These are phyloP conservation scores for Kodamaea alishanica DNA, from an alignment of 1,139 yeast species.

Conservation along the genomic window DNA sequence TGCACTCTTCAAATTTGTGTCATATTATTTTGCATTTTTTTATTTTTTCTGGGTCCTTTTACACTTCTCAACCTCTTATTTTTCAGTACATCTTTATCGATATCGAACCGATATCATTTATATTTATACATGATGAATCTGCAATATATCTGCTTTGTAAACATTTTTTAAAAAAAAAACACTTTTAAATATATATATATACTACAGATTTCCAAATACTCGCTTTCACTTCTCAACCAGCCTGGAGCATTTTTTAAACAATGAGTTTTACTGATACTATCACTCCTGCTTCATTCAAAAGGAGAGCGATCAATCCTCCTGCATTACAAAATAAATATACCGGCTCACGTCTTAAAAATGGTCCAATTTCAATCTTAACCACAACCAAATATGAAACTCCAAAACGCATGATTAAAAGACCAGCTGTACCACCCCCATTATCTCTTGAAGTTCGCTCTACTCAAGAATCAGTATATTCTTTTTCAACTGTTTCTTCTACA, in stretches of 20 bases:
- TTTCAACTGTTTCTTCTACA: not conserved
- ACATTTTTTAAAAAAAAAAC: no score
- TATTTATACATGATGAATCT: no score
- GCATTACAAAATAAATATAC: not conserved
- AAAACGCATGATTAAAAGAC: constrained; percentile 7
- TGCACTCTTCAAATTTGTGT: no score
- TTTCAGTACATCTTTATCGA: no score
- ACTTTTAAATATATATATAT: no score
- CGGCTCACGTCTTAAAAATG: constrained; percentile 2
- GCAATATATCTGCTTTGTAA: no score
- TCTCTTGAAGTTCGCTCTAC: not conserved
- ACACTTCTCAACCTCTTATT: no score
- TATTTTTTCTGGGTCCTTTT: no score
- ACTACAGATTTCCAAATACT: no score
- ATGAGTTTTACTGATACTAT: constrained; percentile 6
- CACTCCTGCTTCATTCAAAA: constrained; percentile 4
- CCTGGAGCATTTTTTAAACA: not conserved
- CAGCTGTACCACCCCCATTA: constrained; percentile 3
- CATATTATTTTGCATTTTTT: no score
- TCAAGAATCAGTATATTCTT: constrained; percentile 2
- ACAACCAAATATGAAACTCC: constrained; percentile 5
- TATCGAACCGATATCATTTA: no score
- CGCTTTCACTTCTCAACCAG: no score
- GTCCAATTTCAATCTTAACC: not conserved
- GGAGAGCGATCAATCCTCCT: constrained; percentile 2